These are phyloP conservation scores for Talaromyces sp. DNA, from an alignment of 2,329 filamentous ascomycete genomes.

Conservation along the genomic window DNA sequence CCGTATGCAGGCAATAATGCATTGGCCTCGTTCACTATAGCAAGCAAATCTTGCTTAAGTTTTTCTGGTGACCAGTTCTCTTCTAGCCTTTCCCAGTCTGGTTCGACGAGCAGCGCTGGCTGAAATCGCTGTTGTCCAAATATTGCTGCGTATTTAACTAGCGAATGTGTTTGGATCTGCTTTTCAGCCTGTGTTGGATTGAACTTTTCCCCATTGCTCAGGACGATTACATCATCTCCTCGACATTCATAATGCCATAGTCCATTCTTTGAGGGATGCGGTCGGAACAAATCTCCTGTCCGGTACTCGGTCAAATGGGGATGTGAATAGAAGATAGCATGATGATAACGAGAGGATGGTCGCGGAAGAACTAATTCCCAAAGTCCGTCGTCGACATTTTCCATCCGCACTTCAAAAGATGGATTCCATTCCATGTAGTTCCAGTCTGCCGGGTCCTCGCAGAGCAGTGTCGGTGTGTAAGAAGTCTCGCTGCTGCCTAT, in stretches of 20 bases:
- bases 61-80: not conserved
- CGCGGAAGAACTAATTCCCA: slow-evolving; percentile 24
- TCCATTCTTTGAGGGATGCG: slow-evolving; percentile 36
- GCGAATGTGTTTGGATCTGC: slow-evolving; percentile 33
- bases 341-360: slow-evolving; percentile 9
- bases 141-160: slow-evolving; percentile 33
- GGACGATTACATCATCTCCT: slow-evolving; percentile 45
- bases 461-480: slow-evolving; percentile 11
- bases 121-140: slow-evolving; percentile 39
- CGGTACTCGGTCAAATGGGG: slow-evolving; percentile 35
- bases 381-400: slow-evolving; percentile 13
- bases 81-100: slow-evolving; percentile 16
- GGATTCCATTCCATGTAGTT: slow-evolving; percentile 29
- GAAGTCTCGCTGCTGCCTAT: slow-evolving; percentile 12
- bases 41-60: slow-evolving; percentile 49
- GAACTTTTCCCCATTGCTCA: slow-evolving; percentile 40
- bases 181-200: slow-evolving; percentile 40
- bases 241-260: slow-evolving; percentile 43
- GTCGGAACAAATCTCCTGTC: slow-evolving; percentile 40
- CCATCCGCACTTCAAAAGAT: slow-evolving; percentile 19
- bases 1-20: slow-evolving; percentile 40
- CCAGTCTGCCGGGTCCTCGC: slow-evolving; percentile 20
- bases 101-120: slow-evolving; percentile 42
- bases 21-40: slow-evolving; percentile 47
- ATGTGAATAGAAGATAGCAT: slow-evolving; percentile 33